Percentiles rank a stretch among this genome's conserved stretches.
Evolutionary conservation across 495 filamentous ascomycete genomes (phyloP).

Genomic region (Aspergillus coremiiformis): DNA sequence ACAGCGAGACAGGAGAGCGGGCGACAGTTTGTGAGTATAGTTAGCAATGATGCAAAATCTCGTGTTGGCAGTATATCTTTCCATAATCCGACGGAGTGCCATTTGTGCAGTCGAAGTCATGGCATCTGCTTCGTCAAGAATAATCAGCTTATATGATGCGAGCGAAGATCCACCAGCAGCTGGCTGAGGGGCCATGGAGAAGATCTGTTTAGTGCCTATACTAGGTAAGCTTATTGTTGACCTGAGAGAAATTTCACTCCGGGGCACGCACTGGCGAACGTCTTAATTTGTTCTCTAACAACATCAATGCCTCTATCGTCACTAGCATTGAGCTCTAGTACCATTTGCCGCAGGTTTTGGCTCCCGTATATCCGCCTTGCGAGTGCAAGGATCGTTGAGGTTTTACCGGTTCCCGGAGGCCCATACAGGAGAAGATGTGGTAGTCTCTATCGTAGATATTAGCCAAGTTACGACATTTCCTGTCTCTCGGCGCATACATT

Average conservation of each 20-base stretch:
- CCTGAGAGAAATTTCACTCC: not conserved
- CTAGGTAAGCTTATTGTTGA: slow-evolving; percentile 46
- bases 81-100: slow-evolving; percentile 96
- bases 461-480: not conserved
- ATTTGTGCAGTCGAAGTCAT: slow-evolving; percentile 98
- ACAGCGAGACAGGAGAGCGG: slow-evolving; percentile 85
- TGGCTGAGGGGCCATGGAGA: slow-evolving; percentile 45
- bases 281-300: slow-evolving; percentile 98
- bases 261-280: slow-evolving; percentile 66
- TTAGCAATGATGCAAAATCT: slow-evolving; percentile 98
- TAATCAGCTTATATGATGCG: slow-evolving; percentile 86
- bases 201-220: slow-evolving; percentile 59
- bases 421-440: slow-evolving; percentile 98
- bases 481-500: slow-evolving; percentile 48
- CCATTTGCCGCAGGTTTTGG: slow-evolving; percentile 95
- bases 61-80: slow-evolving; percentile 97
- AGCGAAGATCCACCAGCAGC: slow-evolving; percentile 45
- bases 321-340: slow-evolving; percentile 92
- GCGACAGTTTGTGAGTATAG: slow-evolving; percentile 98
- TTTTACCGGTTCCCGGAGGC: slow-evolving; percentile 94
- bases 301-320: slow-evolving; percentile 98
- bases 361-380: slow-evolving; percentile 86
- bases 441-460: slow-evolving; percentile 48
- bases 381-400: slow-evolving; percentile 86
- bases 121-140: slow-evolving; percentile 95